Evolutionary conservation across 331 rosid species (phyloP), one percentile per base, ranked within the genome.

Genomic region (Rhamnella rubrinervis): DNA sequence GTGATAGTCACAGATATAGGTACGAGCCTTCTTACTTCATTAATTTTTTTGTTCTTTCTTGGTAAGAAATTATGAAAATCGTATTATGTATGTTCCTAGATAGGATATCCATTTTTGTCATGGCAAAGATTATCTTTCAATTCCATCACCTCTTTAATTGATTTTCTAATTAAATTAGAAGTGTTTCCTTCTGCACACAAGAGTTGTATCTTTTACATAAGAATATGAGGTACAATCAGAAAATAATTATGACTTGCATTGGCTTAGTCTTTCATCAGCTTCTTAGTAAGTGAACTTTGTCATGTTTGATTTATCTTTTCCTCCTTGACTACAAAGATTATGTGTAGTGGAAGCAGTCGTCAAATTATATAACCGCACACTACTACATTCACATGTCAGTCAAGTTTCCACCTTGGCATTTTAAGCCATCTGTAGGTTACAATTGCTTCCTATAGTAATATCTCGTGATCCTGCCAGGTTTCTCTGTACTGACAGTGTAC

Each of bases 401-500:
- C 44, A 60, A 26, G 73, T 83, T 80, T 81, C 88, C 79, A 85
- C 86, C 75, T 17, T 84, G 90, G 92, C 85, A 87, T 89, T 77
- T 81, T 64, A 77, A 85, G 92, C 96, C 92, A 74, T 59, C 50
- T 75, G 87, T 83, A 86, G 92, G 67, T 63, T 70, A 21, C 78
- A 55, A 77, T 69, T 70, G 93, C 96, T 91, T 95, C 99, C 99
- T 78, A 95, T 35, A 89, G 66, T 83, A 77, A 85, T 66, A 6
- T 68, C 59, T 18, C 15, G 18, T 76, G 96, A 85, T 79, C 96
- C 93, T 91, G 93, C 93, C 96, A 95, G 99, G 99, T 95, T 91
- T 91, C 97, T 89, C 89, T 95, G 97, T 81, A 95, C 87, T 91
- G 98, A 74, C 97, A 95, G 97, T 91, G 98, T 91, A 85, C 98